phyloP scores from a whole-genome alignment of 306 rosid species.

The Alnus rubra region DNA sequence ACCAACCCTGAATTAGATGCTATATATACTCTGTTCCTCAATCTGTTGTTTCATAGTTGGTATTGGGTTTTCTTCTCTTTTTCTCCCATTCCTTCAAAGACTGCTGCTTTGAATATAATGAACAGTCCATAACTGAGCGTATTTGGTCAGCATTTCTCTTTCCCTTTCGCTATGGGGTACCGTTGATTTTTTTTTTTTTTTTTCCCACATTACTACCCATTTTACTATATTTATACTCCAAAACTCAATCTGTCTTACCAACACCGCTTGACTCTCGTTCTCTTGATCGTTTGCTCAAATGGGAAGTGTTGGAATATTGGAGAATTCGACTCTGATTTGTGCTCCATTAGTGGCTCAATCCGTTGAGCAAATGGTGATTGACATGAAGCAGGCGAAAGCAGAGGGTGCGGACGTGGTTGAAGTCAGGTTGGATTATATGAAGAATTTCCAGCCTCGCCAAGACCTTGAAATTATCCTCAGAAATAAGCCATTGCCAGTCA shows the following conservation, averaged over 20 bases:
- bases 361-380: constrained; percentile 35
- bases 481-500: constrained; percentile 35
- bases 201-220: not conserved
- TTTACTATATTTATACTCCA: not conserved
- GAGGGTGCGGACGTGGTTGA: constrained; percentile 49
- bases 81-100: not conserved
- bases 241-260: not conserved
- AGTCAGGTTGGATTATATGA: constrained; percentile 33
- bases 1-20: not conserved
- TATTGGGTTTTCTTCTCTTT: not conserved
- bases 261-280: not conserved
- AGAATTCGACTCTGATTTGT: constrained; percentile 30
- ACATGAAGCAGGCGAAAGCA: constrained; percentile 43
- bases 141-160: not conserved
- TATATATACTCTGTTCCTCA: not conserved
- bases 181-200: not conserved
- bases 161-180: too few relatives aligned
- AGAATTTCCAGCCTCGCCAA: constrained; percentile 32
- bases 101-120: too few relatives aligned
- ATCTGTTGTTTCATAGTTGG: not conserved
- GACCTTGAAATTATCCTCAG: constrained; percentile 39
- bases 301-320: not conserved
- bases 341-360: constrained; percentile 34
- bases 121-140: not conserved
- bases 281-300: constrained; percentile 1